Percentiles rank a stretch among this genome's conserved stretches.
Conservation (phyloP, 2,329 filamentous ascomycete species). For the Neofusicoccum laricinum region DNA sequence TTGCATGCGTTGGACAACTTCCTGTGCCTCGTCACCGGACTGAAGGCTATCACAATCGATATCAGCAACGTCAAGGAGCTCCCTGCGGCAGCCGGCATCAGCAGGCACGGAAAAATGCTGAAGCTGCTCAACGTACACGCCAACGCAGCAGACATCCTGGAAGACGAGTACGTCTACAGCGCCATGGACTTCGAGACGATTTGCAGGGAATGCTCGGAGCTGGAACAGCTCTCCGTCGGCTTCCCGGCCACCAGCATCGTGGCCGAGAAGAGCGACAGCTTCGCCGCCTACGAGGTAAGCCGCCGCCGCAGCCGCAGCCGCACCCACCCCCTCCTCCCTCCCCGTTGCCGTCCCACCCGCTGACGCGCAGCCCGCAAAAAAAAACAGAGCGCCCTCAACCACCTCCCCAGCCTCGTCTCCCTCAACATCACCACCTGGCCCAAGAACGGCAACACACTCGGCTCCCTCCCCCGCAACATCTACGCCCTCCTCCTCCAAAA, state of each 20-base stretch:
- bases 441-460: slow-evolving; percentile 39
- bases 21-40: slow-evolving; percentile 44
- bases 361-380: neutral
- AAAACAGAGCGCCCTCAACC: slow-evolving; percentile 33
- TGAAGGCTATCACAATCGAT: slow-evolving; percentile 45
- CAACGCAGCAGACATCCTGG: slow-evolving; percentile 38
- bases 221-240: slow-evolving; percentile 48
- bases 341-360: neutral
- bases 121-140: slow-evolving; percentile 45
- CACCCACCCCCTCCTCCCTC: neutral
- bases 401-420: slow-evolving; percentile 42
- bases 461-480: slow-evolving; percentile 40
- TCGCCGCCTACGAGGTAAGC: slow-evolving; percentile 41
- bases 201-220: slow-evolving; percentile 41
- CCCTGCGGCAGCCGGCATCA: slow-evolving; percentile 43
- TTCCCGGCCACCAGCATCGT: slow-evolving; percentile 46
- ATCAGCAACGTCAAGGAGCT: slow-evolving; percentile 40
- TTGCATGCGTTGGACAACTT: slow-evolving; percentile 48
- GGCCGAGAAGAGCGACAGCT: slow-evolving; percentile 40
- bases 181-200: slow-evolving; percentile 45
- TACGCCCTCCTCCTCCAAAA: slow-evolving; percentile 46
- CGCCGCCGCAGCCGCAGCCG: neutral
- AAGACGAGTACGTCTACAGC: slow-evolving; percentile 46
- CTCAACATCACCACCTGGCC: slow-evolving; percentile 51
- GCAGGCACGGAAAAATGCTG: slow-evolving; percentile 46